Base-by-base conservation (phyloP, 2,329 filamentous ascomycete species). In the Hypoxylon sp. region DNA sequence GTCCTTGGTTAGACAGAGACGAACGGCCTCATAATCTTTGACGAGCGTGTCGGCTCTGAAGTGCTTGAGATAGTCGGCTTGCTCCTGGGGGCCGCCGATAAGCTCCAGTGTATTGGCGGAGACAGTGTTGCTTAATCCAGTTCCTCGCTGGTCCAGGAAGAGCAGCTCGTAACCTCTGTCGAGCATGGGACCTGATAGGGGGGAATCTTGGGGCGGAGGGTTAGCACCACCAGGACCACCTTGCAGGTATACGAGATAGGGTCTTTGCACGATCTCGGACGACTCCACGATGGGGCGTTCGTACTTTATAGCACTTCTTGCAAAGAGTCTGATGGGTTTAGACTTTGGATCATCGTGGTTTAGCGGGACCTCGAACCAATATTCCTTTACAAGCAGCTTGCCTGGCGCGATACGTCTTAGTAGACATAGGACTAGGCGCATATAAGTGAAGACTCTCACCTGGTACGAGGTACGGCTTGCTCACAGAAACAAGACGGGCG, bases 31-130 rank as follows among this genome's bases (percentile, higher is more conserved):
- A 68, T 91, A 92, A 74, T 98, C 95, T 48, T 87, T 88, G 40
- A 98, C 93, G 53, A 97, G 96, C 74, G 87, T 96, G 78, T 97
- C 94, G 32, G 95, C 93, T 42, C 95, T 88, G 82, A 97, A 97
- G 38, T 89, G 83, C 76, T 91, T 91, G 68, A 98, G 84, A 73
- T 97, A 97, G 55, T 89, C 85, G 5, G 91, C 91, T 78, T 97
- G 93, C 61, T 87, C 87, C 46, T 85, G 78, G 1, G 86, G 81
- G 62, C 87, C 85, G 4, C 90, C 91, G 38, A 89, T 84, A 11
- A 86, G 80, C 32, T 86, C 84, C 3, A 97, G 83, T 5, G 90
- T 93, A 7, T 85, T 86, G 7, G 91, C 88, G 1, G 91, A 91
- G 42, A 97, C 87, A 0, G 94, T 91, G 1, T 89, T 91, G 75